These are phyloP conservation scores for Phytophthora cactorum DNA, from an alignment of 352 stramenopile species.

Conservation along the genomic window DNA sequence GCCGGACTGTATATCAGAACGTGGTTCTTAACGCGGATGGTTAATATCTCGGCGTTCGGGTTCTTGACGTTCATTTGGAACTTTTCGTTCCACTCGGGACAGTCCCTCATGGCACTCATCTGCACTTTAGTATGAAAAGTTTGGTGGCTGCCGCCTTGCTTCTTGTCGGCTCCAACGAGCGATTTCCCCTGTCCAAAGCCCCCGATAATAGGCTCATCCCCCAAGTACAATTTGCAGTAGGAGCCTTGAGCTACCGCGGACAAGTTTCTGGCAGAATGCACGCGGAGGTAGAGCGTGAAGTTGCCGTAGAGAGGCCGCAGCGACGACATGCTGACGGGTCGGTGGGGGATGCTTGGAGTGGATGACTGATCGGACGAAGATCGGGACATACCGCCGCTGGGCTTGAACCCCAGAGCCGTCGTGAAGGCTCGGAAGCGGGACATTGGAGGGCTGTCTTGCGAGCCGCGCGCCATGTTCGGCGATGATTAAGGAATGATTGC, in stretches of 20 bases:
- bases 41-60: slow-evolving; percentile 58
- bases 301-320: slow-evolving; percentile 18
- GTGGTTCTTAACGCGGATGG: slow-evolving; percentile 78
- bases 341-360: not conserved
- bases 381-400: slow-evolving; percentile 1
- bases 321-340: slow-evolving; percentile 14
- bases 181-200: slow-evolving; percentile 38
- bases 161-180: slow-evolving; percentile 14
- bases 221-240: slow-evolving; percentile 82
- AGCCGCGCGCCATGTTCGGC: slow-evolving; percentile 8
- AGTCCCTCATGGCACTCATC: slow-evolving; percentile 30
- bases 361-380: slow-evolving; percentile 20
- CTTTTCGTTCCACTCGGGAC: slow-evolving; percentile 82
- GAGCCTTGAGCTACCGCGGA: slow-evolving; percentile 46
- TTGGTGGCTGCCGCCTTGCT: slow-evolving; percentile 36
- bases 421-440: slow-evolving; percentile 36
- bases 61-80: slow-evolving; percentile 65
- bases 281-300: slow-evolving; percentile 71
- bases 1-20: slow-evolving; percentile 67
- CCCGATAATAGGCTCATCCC: slow-evolving; percentile 53
- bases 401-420: slow-evolving; percentile 23
- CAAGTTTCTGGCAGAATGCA: slow-evolving; percentile 67
- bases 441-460: not conserved
- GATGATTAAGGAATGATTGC: slow-evolving; percentile 21
- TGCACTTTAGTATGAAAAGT: slow-evolving; percentile 70